Conservation (phyloP, 768 basidiomycete species). For the Chalciporus chontae region DNA sequence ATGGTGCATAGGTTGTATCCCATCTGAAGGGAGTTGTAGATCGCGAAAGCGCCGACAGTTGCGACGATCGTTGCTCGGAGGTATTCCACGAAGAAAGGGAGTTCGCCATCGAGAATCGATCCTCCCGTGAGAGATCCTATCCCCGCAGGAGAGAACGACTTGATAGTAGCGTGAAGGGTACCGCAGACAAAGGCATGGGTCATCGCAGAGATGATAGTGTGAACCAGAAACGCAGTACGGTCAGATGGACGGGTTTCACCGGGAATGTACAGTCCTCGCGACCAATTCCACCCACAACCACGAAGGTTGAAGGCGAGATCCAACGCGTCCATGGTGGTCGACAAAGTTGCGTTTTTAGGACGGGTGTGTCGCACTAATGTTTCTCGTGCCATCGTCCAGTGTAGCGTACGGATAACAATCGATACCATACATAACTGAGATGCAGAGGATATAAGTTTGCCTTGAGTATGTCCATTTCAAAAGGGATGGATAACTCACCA, state of each 20-base stretch:
- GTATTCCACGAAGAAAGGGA: slow-evolving; percentile 25
- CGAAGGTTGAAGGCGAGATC: slow-evolving; percentile 52
- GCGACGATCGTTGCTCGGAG: slow-evolving; percentile 42
- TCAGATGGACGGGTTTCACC: slow-evolving; percentile 41
- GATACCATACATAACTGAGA: slow-evolving; percentile 5
- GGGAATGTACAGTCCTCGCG: slow-evolving; percentile 28
- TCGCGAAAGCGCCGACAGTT: slow-evolving; percentile 37
- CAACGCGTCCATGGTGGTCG: slow-evolving; percentile 35
- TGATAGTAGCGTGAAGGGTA: slow-evolving; percentile 36
- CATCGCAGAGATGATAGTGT: slow-evolving; percentile 33
- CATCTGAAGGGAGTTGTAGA: slow-evolving; percentile 44
- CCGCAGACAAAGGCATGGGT: slow-evolving; percentile 41
- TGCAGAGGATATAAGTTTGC: too few relatives aligned
- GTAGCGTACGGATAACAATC: slow-evolving; percentile 12
- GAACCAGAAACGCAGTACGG: slow-evolving; percentile 34
- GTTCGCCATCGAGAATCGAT: slow-evolving; percentile 32
- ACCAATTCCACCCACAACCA: slow-evolving; percentile 63
- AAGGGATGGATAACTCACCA: not conserved
- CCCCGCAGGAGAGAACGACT: slow-evolving; percentile 42
- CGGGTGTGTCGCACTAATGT: slow-evolving; percentile 13
- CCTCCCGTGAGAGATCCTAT: slow-evolving; percentile 22
- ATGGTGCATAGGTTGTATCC: slow-evolving; percentile 24
- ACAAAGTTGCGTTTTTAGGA: slow-evolving; percentile 1
- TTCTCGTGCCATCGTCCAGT: slow-evolving; percentile 13
- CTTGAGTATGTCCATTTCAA: too few relatives aligned